These are phyloP conservation scores for Kazachstania viticola DNA, from an alignment of 805 yeast genomes.

Conservation along the genomic window DNA sequence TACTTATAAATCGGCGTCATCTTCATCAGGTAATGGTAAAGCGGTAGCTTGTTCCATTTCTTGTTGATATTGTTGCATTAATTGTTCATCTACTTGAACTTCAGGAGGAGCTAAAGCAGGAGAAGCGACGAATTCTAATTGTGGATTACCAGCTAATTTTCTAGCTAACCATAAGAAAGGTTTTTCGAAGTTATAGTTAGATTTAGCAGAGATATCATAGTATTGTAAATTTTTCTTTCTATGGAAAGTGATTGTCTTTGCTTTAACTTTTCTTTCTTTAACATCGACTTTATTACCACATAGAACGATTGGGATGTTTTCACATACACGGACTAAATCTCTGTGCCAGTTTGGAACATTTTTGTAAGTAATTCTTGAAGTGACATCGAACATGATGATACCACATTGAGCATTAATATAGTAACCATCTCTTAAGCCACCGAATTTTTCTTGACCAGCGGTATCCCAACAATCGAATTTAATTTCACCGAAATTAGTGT, in stretches of 20 bases:
- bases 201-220: conserved; percentile 98
- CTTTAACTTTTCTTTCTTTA: conserved; percentile 99
- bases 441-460: conserved; percentile 99
- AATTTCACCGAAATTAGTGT: conserved; percentile 97
- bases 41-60: conserved; percentile 99
- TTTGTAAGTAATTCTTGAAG: conserved; percentile 98
- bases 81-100: conserved; percentile 90
- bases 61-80: conserved; percentile 97
- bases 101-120: conserved; percentile 99
- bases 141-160: conserved; percentile 96
- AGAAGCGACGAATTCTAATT: conserved; percentile 95
- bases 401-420: conserved; percentile 99
- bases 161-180: conserved; percentile 99
- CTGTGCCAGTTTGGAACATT: conserved; percentile 99
- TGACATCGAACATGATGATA: conserved; percentile 98
- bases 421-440: conserved; percentile 99
- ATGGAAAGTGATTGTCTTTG: conserved; percentile 99
- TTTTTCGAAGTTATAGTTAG: conserved; percentile 98
- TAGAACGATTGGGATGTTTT: conserved; percentile 96
- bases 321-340: conserved; percentile 98
- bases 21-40: conserved; percentile 99
- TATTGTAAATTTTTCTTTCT: conserved; percentile 99
- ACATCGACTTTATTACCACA: conserved; percentile 99
- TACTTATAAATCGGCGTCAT: conserved; percentile 93
- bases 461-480: conserved; percentile 99